Percentiles rank a stretch among this genome's conserved stretches.
Conservation (phyloP, 768 basidiomycete species). For the Amanita muscaria region DNA sequence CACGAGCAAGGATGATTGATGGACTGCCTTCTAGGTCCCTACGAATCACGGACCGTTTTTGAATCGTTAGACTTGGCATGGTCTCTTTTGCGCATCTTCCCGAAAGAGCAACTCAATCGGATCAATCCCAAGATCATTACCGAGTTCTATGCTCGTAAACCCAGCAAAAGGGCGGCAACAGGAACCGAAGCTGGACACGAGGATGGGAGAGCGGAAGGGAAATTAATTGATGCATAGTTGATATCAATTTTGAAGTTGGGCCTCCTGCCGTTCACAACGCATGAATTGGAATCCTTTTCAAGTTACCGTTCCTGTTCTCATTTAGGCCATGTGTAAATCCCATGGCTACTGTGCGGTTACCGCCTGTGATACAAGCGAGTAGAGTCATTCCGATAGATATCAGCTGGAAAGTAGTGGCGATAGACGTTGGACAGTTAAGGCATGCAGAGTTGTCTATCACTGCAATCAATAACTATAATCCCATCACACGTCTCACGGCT, state of each 20-base stretch:
- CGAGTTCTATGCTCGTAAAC: conserved; percentile 87
- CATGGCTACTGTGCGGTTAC: too few species aligned
- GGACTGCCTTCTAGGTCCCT: conserved; percentile 49
- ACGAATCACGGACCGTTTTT: conserved; percentile 93
- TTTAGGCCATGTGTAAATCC: neutral
- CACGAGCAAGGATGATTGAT: conserved; percentile 9
- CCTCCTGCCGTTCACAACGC: neutral
- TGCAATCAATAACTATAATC: too few species aligned
- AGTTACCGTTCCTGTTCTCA: neutral
- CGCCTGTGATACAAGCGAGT: too few species aligned
- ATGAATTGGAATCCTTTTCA: neutral
- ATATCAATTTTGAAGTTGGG: neutral
- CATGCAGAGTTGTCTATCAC: conserved; percentile 3
- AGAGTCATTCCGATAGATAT: too few species aligned
- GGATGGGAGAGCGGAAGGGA: conserved; percentile 33
- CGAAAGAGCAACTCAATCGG: conserved; percentile 95
- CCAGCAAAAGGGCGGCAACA: conserved; percentile 51
- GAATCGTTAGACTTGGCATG: conserved; percentile 97
- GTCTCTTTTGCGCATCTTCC: conserved; percentile 96
- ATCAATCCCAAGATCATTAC: conserved; percentile 94
- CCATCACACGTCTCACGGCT: too few species aligned
- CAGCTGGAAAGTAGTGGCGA: too few species aligned
- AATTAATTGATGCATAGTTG: conserved; percentile 56
- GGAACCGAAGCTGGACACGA: conserved; percentile 38
- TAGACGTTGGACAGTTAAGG: too few species aligned